Base-by-base conservation (phyloP, 140 eudicot species). In the Flaveria floridana region DNA sequence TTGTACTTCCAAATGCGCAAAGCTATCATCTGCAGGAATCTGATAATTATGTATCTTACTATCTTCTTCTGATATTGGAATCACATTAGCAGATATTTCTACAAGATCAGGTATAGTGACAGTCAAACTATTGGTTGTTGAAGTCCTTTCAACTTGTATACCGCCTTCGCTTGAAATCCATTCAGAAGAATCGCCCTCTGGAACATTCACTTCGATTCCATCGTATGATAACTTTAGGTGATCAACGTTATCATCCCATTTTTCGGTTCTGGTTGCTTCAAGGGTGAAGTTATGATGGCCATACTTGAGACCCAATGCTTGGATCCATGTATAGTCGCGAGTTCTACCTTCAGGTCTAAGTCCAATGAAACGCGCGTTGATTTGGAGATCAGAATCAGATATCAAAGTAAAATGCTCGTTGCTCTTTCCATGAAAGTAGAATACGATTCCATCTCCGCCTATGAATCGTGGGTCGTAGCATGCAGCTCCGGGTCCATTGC, bases 271-370 rank as follows among this genome's bases (percentile, higher is more conserved):
- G 2, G 86, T 84, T 41, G 88, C 91, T 71, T 84, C 86, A 1
- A 86, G 68, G 42, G 86, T 81, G 75, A 86, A 82, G 25, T 76
- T 86, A n/a, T 84, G 88, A 12, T 80, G 76, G 62, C 75, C 76
- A 70, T 76, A 84, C 73, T 64, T 80, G 76, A 86, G 50, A 15
- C 88, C 88, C 25, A 86, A 64, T 52, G 86, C 91, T 74, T 86
- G 88, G 76, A 86, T 84, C 91, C 88, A 86, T 52, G 91, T 86
- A 63, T 71, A 86, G 71, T 86, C 91, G 2, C 91, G 84, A 2
- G 85, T 73, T 72, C 91, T 80, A 8, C 91, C 91, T 63, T 80
- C 61, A 1, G 91, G 88, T 57, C 86, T 68, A 50, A 79, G 82
- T 21, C 91, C 91, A 30, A 86, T 86, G 76, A 86, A 86, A 21